Evolutionary conservation across 345 rosid genomes (phyloP).

Genomic region (Rhizophora mangle): DNA sequence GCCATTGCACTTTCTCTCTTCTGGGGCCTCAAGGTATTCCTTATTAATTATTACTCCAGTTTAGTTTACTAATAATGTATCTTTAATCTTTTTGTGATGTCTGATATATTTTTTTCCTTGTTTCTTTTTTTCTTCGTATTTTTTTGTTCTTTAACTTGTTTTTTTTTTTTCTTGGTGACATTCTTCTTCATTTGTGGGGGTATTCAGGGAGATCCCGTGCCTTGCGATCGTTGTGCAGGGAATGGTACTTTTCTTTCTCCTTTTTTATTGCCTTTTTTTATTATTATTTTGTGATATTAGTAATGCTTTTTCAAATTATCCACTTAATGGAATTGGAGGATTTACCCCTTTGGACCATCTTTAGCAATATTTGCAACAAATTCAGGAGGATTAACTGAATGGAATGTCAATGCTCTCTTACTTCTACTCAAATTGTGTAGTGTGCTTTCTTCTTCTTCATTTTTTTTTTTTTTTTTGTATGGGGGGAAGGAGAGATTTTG

Average conservation of each 20-base stretch:
- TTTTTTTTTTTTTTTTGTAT: too few species aligned
- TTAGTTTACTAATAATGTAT: too few species aligned
- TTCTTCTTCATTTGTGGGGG: not conserved
- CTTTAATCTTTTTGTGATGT: too few species aligned
- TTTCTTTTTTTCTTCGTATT: not conserved
- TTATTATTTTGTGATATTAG: not conserved
- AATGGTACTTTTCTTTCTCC: slow-evolving; percentile 46
- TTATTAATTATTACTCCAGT: not conserved
- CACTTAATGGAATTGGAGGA: too few species aligned
- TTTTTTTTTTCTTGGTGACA: not conserved
- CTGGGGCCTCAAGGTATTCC: slow-evolving; percentile 71
- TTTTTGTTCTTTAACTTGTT: not conserved
- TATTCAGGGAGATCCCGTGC: slow-evolving; percentile 90
- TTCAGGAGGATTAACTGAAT: too few species aligned
- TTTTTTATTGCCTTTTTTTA: not conserved
- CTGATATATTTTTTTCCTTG: not conserved
- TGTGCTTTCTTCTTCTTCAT: too few species aligned
- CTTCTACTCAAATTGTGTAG: too few species aligned
- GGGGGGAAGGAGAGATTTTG: too few species aligned
- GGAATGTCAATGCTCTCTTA: too few species aligned
- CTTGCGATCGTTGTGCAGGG: slow-evolving; percentile 89
- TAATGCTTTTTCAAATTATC: too few species aligned
- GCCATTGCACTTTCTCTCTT: slow-evolving; percentile 81
- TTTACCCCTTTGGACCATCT: too few species aligned
- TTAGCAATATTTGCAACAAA: too few species aligned